Base-by-base conservation (phyloP, 495 filamentous ascomycete species). In the Aspergillus bridgeri region DNA sequence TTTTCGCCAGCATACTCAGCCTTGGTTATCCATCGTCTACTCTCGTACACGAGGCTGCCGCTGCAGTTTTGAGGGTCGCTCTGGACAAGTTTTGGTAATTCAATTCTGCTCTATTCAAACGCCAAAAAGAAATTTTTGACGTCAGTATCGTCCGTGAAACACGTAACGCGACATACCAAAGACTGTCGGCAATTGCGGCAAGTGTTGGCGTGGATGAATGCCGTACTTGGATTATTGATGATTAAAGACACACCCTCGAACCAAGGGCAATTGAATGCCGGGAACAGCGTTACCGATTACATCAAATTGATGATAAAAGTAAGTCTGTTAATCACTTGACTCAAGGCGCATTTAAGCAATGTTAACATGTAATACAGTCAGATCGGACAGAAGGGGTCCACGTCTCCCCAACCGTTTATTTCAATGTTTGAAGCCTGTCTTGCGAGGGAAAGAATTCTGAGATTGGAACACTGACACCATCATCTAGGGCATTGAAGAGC, bases 1-100 rank as follows among this genome's bases (percentile, higher is more conserved):
- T 53, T 87, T 96, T 76, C 88, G 91, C 21, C 91, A 92, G 62
- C 92, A 96, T 66, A 84, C 96, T 61, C 92, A 98, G 70, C 93
- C 93, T 15, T 98, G 93, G 92, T n/a, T 92, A 98, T 70, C 93
- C 93, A 13, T 90, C 88, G 47, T 91, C 87, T 20, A 96, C 91
- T 0, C 83, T 96, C 17, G 80, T 81, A 22, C 93, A 98, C 73
- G 93, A 97, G 79, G 90, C 93, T 42, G 92, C 77, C 7, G 79
- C 88, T 9, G 92, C 91, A 8, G 88, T 96, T 6, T 77, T 89
- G 45, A 81, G 76, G 22, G 60, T 89, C 2, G 70, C 85, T 3
- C 86, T 90, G 0, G 74, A 79, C 15, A 85, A 83, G 59, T 96
- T 92, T 78, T 93, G 85, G 84, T 75, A 79, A 11, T 96, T 92